Evolutionary conservation across 768 basidiomycete species (phyloP).

Genomic region (Russula emetica): DNA sequence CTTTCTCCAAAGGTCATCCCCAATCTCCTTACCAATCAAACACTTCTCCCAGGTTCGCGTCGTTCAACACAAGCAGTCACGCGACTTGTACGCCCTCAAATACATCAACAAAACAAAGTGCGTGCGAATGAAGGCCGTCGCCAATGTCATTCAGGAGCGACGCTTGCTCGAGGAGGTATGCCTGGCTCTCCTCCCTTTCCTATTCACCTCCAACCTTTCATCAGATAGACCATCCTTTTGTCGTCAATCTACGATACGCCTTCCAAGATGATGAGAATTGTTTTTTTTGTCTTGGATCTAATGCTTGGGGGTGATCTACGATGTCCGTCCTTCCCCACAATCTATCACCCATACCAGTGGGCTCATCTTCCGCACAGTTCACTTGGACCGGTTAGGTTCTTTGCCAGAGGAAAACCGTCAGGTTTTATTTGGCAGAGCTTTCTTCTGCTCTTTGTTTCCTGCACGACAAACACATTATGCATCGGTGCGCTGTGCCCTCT

Average conservation of each 20-base stretch:
- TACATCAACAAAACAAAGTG: slow-evolving; percentile 99
- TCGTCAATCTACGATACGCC: slow-evolving; percentile 92
- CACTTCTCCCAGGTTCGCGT: slow-evolving; percentile 75
- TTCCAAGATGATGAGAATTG: slow-evolving; percentile 99
- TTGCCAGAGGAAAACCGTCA: slow-evolving; percentile 74
- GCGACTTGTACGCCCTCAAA: slow-evolving; percentile 93
- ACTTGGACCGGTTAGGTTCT: slow-evolving; percentile 75
- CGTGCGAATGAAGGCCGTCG: slow-evolving; percentile 97
- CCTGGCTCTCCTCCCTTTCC: slow-evolving; percentile 5
- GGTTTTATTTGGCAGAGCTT: slow-evolving; percentile 87
- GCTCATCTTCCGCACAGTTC: slow-evolving; percentile 50
- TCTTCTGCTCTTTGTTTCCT: slow-evolving; percentile 85
- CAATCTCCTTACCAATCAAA: neutral
- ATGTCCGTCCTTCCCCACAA: slow-evolving; percentile 51
- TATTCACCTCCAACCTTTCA: slow-evolving; percentile 28
- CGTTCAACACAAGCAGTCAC: slow-evolving; percentile 98
- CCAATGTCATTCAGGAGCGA: slow-evolving; percentile 96
- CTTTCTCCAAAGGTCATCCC: slow-evolving; percentile 24
- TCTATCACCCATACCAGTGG: slow-evolving; percentile 1
- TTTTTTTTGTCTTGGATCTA: slow-evolving; percentile 94
- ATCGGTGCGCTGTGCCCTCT: slow-evolving; percentile 59
- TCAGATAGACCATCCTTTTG: slow-evolving; percentile 91
- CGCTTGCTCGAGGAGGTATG: slow-evolving; percentile 90
- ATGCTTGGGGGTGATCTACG: slow-evolving; percentile 95
- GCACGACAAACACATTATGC: slow-evolving; percentile 92